phyloP scores from a whole-genome alignment of 1,284 basidiomycete species.

The Microbotryum saponariae region DNA sequence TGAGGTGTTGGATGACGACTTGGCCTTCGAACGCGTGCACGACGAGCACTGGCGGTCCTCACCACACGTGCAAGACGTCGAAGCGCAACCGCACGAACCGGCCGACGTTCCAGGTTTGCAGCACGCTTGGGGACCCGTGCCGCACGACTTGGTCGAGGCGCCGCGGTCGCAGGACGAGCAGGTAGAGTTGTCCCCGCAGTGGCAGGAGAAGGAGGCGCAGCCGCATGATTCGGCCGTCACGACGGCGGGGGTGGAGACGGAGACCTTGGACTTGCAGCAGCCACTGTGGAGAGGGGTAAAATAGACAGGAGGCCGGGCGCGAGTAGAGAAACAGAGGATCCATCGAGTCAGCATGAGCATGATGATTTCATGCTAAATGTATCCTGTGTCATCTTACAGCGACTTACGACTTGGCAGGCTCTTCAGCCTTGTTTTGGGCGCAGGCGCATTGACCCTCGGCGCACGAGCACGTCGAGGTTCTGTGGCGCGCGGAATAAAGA shows the following conservation, averaged over 20 bases:
- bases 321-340: no score
- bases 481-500: no score
- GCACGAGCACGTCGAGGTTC: no score
- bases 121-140: not conserved
- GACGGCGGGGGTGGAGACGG: no score
- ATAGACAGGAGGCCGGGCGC: no score
- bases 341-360: no score
- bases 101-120: not conserved
- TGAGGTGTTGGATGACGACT: not conserved
- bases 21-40: slow-evolving; percentile 1
- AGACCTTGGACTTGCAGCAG: no score
- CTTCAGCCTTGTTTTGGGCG: no score
- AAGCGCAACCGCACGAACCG: not conserved
- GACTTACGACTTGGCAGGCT: not conserved
- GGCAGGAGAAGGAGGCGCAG: slow-evolving; percentile 6
- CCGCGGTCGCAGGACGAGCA: not conserved
- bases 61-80: not conserved
- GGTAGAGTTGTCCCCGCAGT: not conserved
- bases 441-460: no score
- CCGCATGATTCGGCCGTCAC: not conserved
- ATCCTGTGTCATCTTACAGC: not conserved
- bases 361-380: no score
- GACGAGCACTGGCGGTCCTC: not conserved
- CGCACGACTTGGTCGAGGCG: not conserved
- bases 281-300: no score